Evolutionary conservation across 768 basidiomycete species (phyloP), one percentile per base, ranked within the genome.

Genomic region (Boletus sp.): DNA sequence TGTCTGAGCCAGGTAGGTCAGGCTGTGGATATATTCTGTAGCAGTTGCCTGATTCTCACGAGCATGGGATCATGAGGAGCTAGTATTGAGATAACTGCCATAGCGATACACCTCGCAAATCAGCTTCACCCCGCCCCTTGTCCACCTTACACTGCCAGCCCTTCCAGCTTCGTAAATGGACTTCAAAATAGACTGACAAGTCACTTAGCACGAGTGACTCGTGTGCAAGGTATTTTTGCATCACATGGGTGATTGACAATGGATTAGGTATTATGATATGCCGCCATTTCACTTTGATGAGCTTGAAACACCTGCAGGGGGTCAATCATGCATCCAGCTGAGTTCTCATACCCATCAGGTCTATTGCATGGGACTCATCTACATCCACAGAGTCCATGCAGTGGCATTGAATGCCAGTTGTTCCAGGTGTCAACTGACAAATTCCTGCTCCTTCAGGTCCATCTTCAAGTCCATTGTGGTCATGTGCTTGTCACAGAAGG

Each of bases 251-350:
- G 9, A 59, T 17, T 1, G 23, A 9, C 0, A 1, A 13, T 6
- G 3, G 15, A 55, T 61, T 11, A 25, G 51, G 15, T 3, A 47
- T 56, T 2, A 15, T 4, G 25, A 74, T 40, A 38, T 74, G 62
- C 5, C 57, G 46, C 14, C 51, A n/a, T 30, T 66, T 62, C 1
- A 75, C 37, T 9, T 61, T 57, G 32, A 66, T 50, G 0, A 66
- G 54, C 54, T 75, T 68, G 32, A 69, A 72, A 55, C 68, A 70
- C 35, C 71, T 74, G 33, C 1, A 1, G 29, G 5, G 5, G 3
- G 2, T 40, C n/a, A 10, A 32, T 10, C n/a, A 38, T 19, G 7
- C 8, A 8, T 37, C 17, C 35, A n/a, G 7, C 6, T 38, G 15
- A 38, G 7, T n/a, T 19, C 8, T 19, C 8, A 15, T 14, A 15